These are phyloP conservation scores for Suillus hirtellus DNA, from an alignment of 768 basidiomycete species.

Conservation along the genomic window DNA sequence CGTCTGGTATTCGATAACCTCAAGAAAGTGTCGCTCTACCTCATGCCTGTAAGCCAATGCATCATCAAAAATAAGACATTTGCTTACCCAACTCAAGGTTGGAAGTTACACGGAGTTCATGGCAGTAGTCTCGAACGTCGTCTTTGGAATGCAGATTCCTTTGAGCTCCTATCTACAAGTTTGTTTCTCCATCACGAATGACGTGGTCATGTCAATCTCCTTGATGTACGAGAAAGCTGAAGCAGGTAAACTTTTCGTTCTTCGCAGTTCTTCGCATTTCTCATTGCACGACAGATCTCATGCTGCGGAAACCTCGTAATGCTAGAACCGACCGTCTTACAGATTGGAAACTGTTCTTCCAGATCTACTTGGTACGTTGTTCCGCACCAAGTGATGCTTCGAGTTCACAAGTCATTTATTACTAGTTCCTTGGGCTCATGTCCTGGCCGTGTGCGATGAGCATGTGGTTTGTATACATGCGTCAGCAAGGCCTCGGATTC, in stretches of 20 bases:
- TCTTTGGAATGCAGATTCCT: slow-evolving; percentile 59
- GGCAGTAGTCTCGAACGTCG: slow-evolving; percentile 54
- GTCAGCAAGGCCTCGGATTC: slow-evolving; percentile 38
- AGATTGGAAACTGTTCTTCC: slow-evolving; percentile 48
- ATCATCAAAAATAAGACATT: slow-evolving; percentile 5
- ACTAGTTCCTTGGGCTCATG: slow-evolving; percentile 45
- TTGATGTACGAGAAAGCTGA: slow-evolving; percentile 56
- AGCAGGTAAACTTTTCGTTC: slow-evolving; percentile 32
- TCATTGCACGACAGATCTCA: slow-evolving; percentile 35
- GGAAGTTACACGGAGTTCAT: slow-evolving; percentile 62
- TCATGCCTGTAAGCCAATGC: slow-evolving; percentile 39
- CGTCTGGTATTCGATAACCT: slow-evolving; percentile 61
- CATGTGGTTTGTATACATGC: slow-evolving; percentile 43
- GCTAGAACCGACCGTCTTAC: slow-evolving; percentile 50
- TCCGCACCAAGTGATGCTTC: slow-evolving; percentile 2
- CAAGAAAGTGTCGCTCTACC: slow-evolving; percentile 49
- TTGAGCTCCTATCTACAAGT: slow-evolving; percentile 57
- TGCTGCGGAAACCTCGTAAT: slow-evolving; percentile 50
- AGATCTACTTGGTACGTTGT: slow-evolving; percentile 45
- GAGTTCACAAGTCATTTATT: slow-evolving; percentile 9
- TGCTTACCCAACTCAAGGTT: slow-evolving; percentile 30
- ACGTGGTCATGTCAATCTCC: slow-evolving; percentile 51
- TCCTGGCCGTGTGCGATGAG: slow-evolving; percentile 47
- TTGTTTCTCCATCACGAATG: slow-evolving; percentile 55
- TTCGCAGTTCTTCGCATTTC: background rate